Evolutionary conservation across 2,329 filamentous ascomycete genomes (phyloP), one percentile per base, ranked within the genome.

Genomic region (Scolecobasidium constrictum): DNA sequence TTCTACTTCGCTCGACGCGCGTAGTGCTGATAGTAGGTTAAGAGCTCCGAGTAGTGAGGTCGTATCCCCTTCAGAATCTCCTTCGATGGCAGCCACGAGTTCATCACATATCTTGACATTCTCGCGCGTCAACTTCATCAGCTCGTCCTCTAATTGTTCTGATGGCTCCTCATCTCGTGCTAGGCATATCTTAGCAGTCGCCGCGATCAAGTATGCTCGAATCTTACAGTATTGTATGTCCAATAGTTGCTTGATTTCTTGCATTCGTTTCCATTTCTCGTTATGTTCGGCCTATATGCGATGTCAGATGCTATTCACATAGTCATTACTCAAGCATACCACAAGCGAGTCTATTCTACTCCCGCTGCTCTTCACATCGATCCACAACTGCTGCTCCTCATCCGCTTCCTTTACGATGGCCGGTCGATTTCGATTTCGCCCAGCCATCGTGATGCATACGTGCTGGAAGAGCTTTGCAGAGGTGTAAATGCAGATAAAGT

Each of bases 361-460:
- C 4, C 62, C 65, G 48, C 67, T 64, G 34, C 59, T 57, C 40
- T 60, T 60, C 45, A 72, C 67, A 46, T 65, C 60, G 42, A 63
- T 66, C 68, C 68, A 72, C 42, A 72, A 53, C 13, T 64, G 58
- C 22, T 66, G 58, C 52, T 71, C 68, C 52, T 71, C 68, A 43
- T 71, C 67, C 35, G 67, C 61, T 44, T 71, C 66, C 48, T 68
- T 69, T 50, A 59, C 59, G 45, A 66, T 52, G 47, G 64, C 53
- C 49, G 57, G 49, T 48, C 66, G 60, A 35, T 58, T 59, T 48
- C 67, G 55, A 51, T 59, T 69, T 38, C 67, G 65, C 38, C 61
- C 60, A 34, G 68, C 65, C 67, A 71, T 70, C 9, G 26, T 52
- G 46, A 31, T 31, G 9, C 26, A 31, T 31, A 31, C n/a, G 26